Percentiles rank a stretch among this genome's conserved stretches.
phyloP scores from a whole-genome alignment of 306 rosid genomes.

The Echinosophora koreensis region DNA sequence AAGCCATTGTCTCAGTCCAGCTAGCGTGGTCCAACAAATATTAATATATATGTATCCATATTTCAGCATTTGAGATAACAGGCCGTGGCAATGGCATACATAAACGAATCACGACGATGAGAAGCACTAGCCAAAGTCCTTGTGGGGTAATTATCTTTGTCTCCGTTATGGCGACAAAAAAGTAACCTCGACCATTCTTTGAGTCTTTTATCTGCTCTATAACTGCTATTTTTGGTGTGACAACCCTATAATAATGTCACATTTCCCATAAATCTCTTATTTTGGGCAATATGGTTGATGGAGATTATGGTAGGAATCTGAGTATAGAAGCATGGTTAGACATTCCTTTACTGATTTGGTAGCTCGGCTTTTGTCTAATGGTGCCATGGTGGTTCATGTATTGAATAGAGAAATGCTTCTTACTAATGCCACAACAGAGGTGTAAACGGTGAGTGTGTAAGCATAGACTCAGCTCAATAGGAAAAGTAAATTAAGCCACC shows the following conservation, averaged over 20 bases:
- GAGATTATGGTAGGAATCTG: too few species aligned
- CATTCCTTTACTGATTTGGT: neutral
- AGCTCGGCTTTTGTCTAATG: neutral
- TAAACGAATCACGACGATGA: neutral
- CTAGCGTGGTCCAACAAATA: constrained; percentile 44
- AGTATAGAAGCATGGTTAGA: neutral
- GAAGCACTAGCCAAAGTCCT: constrained; percentile 9
- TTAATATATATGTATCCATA: neutral
- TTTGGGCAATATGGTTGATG: too few species aligned
- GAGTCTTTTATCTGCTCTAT: neutral
- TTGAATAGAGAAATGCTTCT: too few species aligned
- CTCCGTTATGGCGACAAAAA: constrained; percentile 46
- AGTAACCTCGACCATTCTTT: constrained; percentile 33
- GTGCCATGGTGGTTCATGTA: neutral
- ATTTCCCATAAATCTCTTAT: neutral
- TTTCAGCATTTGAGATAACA: neutral
- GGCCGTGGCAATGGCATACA: constrained; percentile 6
- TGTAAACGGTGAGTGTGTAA: too few species aligned
- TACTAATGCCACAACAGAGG: too few species aligned
- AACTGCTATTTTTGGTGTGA: neutral
- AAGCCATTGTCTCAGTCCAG: constrained; percentile 24
- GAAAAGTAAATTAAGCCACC: too few species aligned
- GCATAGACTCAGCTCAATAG: too few species aligned
- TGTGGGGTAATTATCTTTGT: constrained; percentile 46
- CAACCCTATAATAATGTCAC: neutral